phyloP scores from a whole-genome alignment of 306 rosid genomes.

The Gynostemma pentaphyllum region DNA sequence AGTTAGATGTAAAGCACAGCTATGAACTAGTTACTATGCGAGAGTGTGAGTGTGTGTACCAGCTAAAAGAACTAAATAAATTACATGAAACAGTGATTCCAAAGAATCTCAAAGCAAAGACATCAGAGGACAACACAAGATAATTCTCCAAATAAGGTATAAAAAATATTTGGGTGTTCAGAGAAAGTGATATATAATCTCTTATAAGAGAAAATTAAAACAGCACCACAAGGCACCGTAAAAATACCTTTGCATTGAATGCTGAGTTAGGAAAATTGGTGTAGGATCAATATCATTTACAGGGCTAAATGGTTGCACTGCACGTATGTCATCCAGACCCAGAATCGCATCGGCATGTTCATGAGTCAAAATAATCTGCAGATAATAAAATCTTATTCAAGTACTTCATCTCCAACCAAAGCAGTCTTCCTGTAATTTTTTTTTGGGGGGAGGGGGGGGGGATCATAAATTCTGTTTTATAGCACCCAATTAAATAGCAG shows the following conservation, averaged over 20 bases:
- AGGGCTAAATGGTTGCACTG: slow-evolving; percentile 74
- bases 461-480: not conserved
- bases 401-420: not conserved
- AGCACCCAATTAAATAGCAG: not conserved
- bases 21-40: no score
- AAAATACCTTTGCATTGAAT: slow-evolving; percentile 76
- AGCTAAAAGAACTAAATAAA: not conserved
- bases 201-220: not conserved
- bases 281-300: slow-evolving; percentile 83
- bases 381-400: slow-evolving; percentile 9
- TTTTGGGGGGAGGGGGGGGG: no score
- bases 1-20: not conserved
- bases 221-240: not conserved
- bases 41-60: not conserved
- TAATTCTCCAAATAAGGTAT: not conserved
- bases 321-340: slow-evolving; percentile 95
- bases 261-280: slow-evolving; percentile 64
- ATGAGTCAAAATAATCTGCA: slow-evolving; percentile 95
- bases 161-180: not conserved
- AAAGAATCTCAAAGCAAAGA: not conserved
- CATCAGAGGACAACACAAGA: not conserved
- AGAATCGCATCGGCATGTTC: slow-evolving; percentile 99
- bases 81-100: not conserved
- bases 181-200: not conserved
- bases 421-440: not conserved